Conservation (phyloP, 1,284 basidiomycete genomes). For the Bondarzewia mesenterica region DNA sequence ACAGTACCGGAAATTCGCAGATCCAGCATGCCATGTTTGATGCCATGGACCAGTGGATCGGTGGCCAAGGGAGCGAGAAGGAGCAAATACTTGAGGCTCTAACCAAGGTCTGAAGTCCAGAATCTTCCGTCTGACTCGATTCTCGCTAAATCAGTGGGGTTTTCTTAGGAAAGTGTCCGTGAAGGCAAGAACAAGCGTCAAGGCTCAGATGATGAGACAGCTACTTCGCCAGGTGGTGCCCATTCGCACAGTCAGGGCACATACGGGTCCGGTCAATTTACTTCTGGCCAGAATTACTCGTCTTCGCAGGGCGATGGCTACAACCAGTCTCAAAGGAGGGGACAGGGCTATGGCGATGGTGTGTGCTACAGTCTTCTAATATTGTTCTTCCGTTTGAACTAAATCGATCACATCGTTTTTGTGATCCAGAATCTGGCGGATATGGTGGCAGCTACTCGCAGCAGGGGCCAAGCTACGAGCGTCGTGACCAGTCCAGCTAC, state of each 20-base stretch:
- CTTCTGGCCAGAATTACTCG: constrained; percentile 1
- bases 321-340: not conserved
- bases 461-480: not conserved
- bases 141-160: not conserved
- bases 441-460: not conserved
- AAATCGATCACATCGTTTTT: not conserved
- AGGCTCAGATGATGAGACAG: constrained; percentile 25
- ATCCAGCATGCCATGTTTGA: constrained; percentile 65
- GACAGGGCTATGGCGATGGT: constrained; percentile 1
- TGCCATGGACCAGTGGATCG: constrained; percentile 50
- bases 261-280: constrained; percentile 1
- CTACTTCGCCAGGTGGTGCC: constrained; percentile 3
- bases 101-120: constrained; percentile 33
- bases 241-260: not conserved
- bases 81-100: constrained; percentile 34
- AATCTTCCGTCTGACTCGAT: not conserved
- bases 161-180: constrained; percentile 22
- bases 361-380: not conserved
- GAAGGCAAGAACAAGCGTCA: constrained; percentile 30
- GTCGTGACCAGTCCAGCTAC: not conserved
- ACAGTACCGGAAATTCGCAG: constrained; percentile 42
- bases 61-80: constrained; percentile 38
- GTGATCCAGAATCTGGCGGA: not conserved
- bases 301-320: constrained; percentile 4
- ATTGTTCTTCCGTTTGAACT: not conserved